Base-by-base conservation (phyloP, 352 stramenopile species). In the Phytophthora pisi region DNA sequence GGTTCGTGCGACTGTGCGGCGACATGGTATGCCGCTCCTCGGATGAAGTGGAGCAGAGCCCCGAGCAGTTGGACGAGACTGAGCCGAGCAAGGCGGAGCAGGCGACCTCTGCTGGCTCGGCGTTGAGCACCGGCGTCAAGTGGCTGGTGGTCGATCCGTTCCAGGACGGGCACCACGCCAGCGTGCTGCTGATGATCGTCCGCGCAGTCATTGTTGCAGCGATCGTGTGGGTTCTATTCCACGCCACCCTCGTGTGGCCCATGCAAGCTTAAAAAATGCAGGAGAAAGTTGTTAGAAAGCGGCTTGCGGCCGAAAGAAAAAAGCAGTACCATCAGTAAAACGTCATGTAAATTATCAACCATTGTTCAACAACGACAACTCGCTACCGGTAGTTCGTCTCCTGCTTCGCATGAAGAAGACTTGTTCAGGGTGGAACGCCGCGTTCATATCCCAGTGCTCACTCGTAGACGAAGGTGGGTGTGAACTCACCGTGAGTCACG, bases 401-500 rank as follows among this genome's bases (percentile, higher is more conserved):
- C 5, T 23, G 20, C 43, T 16, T 50, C 13, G 45, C 56, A 42
- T 31, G 34, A 56, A 57, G 46, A 51, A 26, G 9, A 31, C 28
- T 23, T 64, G 31, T 34, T 20, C 15, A 53, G 6, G n/a, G 45
- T 51, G 45, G 45, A 51, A 51, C 45, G 9, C 8, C 16, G 10
- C 20, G n/a, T 28, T 30, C n/a, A 51, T 51, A 26, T 49, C 42
- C 43, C 43, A 28, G 18, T 50, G 36, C 7, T 57, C 23, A 18
- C 26, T 51, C 31, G 24, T 26, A 59, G 57, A 68, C 57, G 31
- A 82, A 82, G 15, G 51, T 46, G 16, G 83, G 84, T 23, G 61
- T 73, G 68, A 93, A 91, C 38, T 67, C 49, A 58, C 83, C 91
- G 69, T 69, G 78, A 30, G 79, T 88, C 54, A 91, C 72, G 61